Evolutionary conservation across 768 basidiomycete genomes (phyloP).

Genomic region (Tephrocybe sp.): DNA sequence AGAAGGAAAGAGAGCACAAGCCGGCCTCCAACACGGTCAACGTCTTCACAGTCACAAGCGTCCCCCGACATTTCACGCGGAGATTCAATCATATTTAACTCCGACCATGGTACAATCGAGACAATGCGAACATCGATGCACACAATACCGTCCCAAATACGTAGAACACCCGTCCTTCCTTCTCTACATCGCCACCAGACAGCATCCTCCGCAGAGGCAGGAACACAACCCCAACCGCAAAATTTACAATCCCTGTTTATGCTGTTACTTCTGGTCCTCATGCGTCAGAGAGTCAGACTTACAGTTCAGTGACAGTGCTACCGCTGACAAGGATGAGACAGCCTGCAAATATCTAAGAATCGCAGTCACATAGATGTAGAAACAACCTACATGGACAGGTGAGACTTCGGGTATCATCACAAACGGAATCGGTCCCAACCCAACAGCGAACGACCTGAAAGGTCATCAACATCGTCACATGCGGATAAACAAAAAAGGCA

Average conservation of each 20-base stretch:
- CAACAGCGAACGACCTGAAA: conserved; percentile 80
- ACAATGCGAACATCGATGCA: conserved; percentile 34
- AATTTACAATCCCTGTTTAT: conserved; percentile 76
- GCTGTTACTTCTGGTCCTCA: neutral
- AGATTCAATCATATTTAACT: conserved; percentile 23
- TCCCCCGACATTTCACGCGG: conserved; percentile 31
- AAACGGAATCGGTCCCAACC: conserved; percentile 91
- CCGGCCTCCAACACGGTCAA: conserved; percentile 43
- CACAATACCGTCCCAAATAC: conserved; percentile 68
- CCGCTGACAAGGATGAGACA: conserved; percentile 77
- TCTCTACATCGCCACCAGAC: conserved; percentile 54
- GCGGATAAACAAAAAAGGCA: neutral
- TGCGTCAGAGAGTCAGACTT: conserved; percentile 23
- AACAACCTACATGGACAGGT: conserved; percentile 63
- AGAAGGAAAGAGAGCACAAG: conserved; percentile 34
- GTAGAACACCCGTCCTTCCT: conserved; percentile 90
- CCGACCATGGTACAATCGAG: conserved; percentile 38
- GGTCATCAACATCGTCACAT: neutral
- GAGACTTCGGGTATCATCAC: conserved; percentile 91
- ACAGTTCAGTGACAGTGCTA: conserved; percentile 75
- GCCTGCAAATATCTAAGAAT: conserved; percentile 43
- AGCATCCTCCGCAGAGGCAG: conserved; percentile 80
- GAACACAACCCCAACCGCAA: conserved; percentile 82
- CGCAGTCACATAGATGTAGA: neutral
- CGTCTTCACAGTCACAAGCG: conserved; percentile 38